Conservation (phyloP, 2,329 filamentous ascomycete genomes). For the Parafenestella ontariensis region DNA sequence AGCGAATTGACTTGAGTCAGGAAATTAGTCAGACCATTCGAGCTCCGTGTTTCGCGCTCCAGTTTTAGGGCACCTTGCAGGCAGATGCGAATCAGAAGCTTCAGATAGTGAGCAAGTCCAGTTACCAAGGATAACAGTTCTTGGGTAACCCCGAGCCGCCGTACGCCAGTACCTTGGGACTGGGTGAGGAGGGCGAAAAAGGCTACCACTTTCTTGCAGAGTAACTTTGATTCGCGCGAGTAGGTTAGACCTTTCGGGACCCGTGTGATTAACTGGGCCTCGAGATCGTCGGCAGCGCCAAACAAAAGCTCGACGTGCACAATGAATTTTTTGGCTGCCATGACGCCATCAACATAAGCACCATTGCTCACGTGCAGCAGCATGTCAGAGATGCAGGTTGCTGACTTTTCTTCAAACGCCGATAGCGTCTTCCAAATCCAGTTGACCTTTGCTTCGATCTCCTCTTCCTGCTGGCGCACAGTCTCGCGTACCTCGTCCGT, state of each 20-base stretch:
- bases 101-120: conserved; percentile 94
- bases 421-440: conserved; percentile 98
- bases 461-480: conserved; percentile 86
- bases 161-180: conserved; percentile 87
- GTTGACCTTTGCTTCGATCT: conserved; percentile 97
- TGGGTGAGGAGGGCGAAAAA: conserved; percentile 96
- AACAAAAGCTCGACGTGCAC: conserved; percentile 95
- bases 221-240: conserved; percentile 91
- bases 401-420: conserved; percentile 95
- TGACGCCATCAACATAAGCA: conserved; percentile 90
- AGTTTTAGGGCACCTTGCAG: conserved; percentile 91
- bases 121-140: conserved; percentile 98
- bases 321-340: conserved; percentile 96
- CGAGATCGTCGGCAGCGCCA: conserved; percentile 83
- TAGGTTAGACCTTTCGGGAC: conserved; percentile 88
- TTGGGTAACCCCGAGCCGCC: conserved; percentile 94
- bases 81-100: conserved; percentile 95
- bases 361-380: conserved; percentile 97
- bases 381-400: conserved; percentile 99
- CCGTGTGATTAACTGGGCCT: conserved; percentile 71
- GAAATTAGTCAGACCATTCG: conserved; percentile 81
- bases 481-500: conserved; percentile 73
- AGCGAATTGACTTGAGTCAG: conserved; percentile 83
- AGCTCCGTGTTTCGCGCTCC: conserved; percentile 79
- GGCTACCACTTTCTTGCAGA: conserved; percentile 99